Conservation (phyloP, 225 moss, liverwort and hornwort species). For the Bryum argenteum region DNA sequence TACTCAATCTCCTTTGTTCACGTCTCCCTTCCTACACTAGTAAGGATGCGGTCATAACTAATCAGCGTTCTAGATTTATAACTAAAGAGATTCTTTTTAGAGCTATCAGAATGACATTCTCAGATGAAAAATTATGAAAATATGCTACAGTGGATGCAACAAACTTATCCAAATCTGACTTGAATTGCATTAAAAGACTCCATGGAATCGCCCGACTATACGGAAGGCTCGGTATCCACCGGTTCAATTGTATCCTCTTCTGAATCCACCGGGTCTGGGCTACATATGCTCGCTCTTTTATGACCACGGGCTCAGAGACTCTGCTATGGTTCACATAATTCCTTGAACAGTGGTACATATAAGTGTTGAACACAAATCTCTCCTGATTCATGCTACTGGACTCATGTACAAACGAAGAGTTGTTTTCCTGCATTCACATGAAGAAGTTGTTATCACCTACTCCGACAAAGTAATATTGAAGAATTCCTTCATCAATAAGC, state of each 20-base stretch:
- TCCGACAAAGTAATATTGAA: slow-evolving; percentile 43
- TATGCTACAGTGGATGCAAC: background rate
- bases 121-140: slow-evolving; percentile 15
- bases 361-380: slow-evolving; percentile 35
- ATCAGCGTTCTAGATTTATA: slow-evolving; percentile 13
- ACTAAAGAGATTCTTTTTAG: slow-evolving; percentile 8
- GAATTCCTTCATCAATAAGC: slow-evolving; percentile 57
- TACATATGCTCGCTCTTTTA: slow-evolving; percentile 48
- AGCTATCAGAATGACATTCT: slow-evolving; percentile 24
- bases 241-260: slow-evolving; percentile 35
- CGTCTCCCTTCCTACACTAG: slow-evolving; percentile 51
- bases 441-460: slow-evolving; percentile 39
- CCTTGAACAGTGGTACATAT: slow-evolving; percentile 74
- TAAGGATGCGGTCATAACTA: slow-evolving; percentile 10
- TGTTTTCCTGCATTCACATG: slow-evolving; percentile 35
- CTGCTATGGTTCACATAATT: slow-evolving; percentile 73
- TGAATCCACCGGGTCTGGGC: slow-evolving; percentile 40
- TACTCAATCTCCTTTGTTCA: slow-evolving; percentile 50
- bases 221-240: slow-evolving; percentile 36
- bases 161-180: slow-evolving; percentile 38
- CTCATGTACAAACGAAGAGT: slow-evolving; percentile 39
- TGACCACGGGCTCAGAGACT: slow-evolving; percentile 62
- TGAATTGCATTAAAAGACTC: slow-evolving; percentile 56
- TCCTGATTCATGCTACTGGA: slow-evolving; percentile 33
- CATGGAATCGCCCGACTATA: slow-evolving; percentile 55